Conservation (phyloP, 768 basidiomycete species). For the Chalciporus pseudorubinellus region DNA sequence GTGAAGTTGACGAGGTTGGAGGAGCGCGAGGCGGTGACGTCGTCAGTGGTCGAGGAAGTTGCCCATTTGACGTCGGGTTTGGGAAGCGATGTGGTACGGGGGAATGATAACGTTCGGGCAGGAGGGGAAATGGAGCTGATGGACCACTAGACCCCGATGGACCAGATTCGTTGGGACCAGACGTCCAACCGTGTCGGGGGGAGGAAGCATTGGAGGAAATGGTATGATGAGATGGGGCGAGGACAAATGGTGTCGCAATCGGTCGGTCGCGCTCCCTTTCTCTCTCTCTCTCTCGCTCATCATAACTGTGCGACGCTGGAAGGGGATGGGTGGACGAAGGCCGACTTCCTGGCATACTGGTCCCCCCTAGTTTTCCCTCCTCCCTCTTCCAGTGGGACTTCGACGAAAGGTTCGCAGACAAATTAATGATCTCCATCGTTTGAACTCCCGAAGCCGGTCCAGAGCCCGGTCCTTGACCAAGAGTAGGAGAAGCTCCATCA, state of each 20-base stretch:
- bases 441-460: constrained; percentile 38
- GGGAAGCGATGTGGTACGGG: constrained; percentile 30
- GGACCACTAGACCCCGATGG: constrained; percentile 29
- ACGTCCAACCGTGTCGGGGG: constrained; percentile 41
- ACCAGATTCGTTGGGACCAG: constrained; percentile 25
- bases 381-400: constrained; percentile 42
- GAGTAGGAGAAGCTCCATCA: constrained; percentile 30
- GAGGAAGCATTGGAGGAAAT: constrained; percentile 38
- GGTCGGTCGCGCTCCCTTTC: constrained; percentile 54
- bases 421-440: constrained; percentile 52
- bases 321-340: constrained; percentile 40
- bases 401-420: constrained; percentile 34
- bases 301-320: constrained; percentile 25
- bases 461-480: constrained; percentile 33
- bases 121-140: constrained; percentile 26
- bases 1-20: constrained; percentile 18
- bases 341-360: constrained; percentile 32
- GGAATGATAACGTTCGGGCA: constrained; percentile 29
- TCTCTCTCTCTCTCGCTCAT: constrained; percentile 25
- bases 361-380: constrained; percentile 24
- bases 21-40: constrained; percentile 40
- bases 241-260: constrained; percentile 51
- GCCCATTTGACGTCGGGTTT: constrained; percentile 23
- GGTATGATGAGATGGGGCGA: constrained; percentile 44
- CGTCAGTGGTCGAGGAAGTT: constrained; percentile 24